phyloP scores from a whole-genome alignment of 2,329 filamentous ascomycete genomes.

The Aspergillus aculeatinus region DNA sequence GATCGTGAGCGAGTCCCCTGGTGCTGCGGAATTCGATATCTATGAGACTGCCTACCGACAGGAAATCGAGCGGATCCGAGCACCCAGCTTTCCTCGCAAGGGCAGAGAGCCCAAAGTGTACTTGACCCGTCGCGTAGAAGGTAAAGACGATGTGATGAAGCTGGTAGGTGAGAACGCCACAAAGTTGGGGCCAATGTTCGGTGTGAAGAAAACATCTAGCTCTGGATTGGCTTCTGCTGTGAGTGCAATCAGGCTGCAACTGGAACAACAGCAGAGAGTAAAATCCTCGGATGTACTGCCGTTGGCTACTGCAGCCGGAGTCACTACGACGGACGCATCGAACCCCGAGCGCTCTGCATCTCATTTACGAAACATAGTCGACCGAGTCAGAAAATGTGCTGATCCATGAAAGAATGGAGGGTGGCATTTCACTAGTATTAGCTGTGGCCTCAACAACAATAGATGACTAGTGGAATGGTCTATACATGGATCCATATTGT shows the following conservation, averaged over 20 bases:
- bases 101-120: slow-evolving; percentile 58
- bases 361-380: slow-evolving; percentile 25
- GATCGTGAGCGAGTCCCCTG: slow-evolving; percentile 79
- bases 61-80: slow-evolving; percentile 71
- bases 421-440: neutral
- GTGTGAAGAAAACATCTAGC: slow-evolving; percentile 13
- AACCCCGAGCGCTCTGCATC: slow-evolving; percentile 16
- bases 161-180: slow-evolving; percentile 30
- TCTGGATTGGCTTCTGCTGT: slow-evolving; percentile 16
- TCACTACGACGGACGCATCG: slow-evolving; percentile 7
- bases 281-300: slow-evolving; percentile 1
- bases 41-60: slow-evolving; percentile 85
- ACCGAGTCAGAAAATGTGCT: slow-evolving; percentile 19
- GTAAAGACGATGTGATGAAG: slow-evolving; percentile 36
- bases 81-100: slow-evolving; percentile 35
- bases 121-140: slow-evolving; percentile 52
- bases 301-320: slow-evolving; percentile 1
- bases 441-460: neutral
- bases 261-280: slow-evolving; percentile 13
- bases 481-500: neutral
- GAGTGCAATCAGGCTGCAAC: slow-evolving; percentile 18
- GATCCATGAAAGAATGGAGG: neutral
- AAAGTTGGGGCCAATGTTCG: slow-evolving; percentile 7
- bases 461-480: neutral
- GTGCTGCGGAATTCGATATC: slow-evolving; percentile 79